Conservation (phyloP, 2,329 filamentous ascomycete species). For the Colletotrichum lini region DNA sequence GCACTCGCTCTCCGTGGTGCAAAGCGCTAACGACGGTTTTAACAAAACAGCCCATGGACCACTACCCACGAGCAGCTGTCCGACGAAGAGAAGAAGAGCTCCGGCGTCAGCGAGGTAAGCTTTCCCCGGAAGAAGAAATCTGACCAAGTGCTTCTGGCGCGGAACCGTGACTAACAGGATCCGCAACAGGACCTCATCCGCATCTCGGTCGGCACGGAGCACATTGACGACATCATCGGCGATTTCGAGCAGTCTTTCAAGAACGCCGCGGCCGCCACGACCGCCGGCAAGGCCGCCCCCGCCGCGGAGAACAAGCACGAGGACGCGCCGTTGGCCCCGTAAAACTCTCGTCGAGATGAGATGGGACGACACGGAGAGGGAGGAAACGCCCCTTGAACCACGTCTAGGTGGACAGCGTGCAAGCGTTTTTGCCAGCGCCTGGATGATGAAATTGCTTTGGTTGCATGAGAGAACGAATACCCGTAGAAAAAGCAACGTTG, state of each 20-base stretch:
- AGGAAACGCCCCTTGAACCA: background rate
- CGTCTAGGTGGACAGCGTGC: background rate
- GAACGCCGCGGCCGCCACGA: constrained; percentile 65
- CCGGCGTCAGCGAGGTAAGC: constrained; percentile 83
- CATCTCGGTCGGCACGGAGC: constrained; percentile 95
- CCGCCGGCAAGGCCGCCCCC: constrained; percentile 48
- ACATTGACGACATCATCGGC: constrained; percentile 96
- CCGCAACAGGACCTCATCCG: constrained; percentile 83
- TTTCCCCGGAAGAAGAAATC: background rate
- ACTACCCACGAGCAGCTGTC: constrained; percentile 95
- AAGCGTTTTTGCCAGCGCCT: background rate
- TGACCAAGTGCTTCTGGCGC: background rate
- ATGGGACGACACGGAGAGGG: background rate
- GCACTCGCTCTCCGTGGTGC: background rate
- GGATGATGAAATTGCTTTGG: background rate
- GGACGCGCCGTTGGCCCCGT: constrained; percentile 54
- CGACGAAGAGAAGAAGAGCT: constrained; percentile 83
- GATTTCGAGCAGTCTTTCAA: constrained; percentile 95
- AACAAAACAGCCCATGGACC: constrained; percentile 76
- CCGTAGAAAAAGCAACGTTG: constrained; percentile 35
- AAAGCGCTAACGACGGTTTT: background rate
- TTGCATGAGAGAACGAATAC: constrained; percentile 33
- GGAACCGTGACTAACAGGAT: background rate
- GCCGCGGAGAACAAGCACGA: constrained; percentile 51
- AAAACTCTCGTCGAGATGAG: constrained; percentile 16